Percentiles rank a stretch among this genome's conserved stretches.
phyloP scores from a whole-genome alignment of 2,329 filamentous ascomycete species.

The Gaeumannomyces tritici region DNA sequence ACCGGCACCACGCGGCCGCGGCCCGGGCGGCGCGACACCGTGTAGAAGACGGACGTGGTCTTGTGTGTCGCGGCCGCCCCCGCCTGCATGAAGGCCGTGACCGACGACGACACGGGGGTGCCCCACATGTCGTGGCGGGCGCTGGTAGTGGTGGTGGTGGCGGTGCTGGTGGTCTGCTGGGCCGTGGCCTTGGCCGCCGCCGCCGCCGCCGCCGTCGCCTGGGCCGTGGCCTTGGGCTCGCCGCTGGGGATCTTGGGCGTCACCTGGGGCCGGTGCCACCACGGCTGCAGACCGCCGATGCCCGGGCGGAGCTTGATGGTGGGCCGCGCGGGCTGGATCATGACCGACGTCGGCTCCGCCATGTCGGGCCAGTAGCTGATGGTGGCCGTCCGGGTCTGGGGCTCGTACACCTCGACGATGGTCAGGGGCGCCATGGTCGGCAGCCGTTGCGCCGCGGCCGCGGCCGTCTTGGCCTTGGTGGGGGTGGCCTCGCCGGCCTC shows the following conservation, averaged over 20 bases:
- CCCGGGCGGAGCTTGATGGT: background rate
- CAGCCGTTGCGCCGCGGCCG: no score
- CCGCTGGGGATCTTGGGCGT: background rate
- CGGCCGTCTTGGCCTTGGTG: no score
- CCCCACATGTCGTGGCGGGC: background rate
- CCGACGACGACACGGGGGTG: background rate
- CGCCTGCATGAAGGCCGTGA: background rate
- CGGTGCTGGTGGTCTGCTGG: background rate
- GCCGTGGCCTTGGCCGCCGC: no score
- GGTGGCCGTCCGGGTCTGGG: constrained; percentile 36
- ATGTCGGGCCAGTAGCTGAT: constrained; percentile 16
- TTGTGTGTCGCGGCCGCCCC: no score
- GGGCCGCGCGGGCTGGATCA: no score
- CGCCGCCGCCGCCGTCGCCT: background rate
- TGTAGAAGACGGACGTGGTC: background rate
- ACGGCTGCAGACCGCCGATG: background rate
- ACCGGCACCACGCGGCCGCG: no score
- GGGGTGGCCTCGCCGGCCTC: no score
- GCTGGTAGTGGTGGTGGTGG: no score
- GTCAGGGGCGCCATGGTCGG: background rate
- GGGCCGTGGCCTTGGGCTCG: background rate
- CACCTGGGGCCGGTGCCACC: background rate
- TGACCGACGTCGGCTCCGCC: background rate
- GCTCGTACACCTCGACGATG: constrained; percentile 6
- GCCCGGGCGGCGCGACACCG: background rate